Percentiles rank a stretch among this genome's conserved stretches.
Evolutionary conservation across 176 grass and related monocot species (phyloP).

Genomic region (Rhynchospora tenuis): DNA sequence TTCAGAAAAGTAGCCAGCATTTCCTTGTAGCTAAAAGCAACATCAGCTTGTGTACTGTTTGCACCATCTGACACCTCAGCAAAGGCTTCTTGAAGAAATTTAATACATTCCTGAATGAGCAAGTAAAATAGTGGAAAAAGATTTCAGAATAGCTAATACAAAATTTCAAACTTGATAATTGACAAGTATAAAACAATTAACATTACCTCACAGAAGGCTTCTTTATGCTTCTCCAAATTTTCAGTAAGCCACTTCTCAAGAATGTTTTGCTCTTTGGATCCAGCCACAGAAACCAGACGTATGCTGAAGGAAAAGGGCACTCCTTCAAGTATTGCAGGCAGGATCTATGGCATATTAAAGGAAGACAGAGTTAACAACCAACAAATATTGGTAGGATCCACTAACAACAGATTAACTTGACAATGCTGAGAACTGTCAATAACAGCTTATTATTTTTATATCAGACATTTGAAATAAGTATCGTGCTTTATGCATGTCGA

Average conservation of each 20-base stretch:
- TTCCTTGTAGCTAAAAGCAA: slow-evolving; percentile 48
- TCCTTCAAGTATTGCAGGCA: slow-evolving; percentile 60
- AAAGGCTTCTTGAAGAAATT: slow-evolving; percentile 69
- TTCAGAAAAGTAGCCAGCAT: slow-evolving; percentile 66
- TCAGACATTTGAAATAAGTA: background rate
- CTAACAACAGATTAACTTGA: background rate
- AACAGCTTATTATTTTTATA: slow-evolving; percentile 10
- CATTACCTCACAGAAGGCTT: slow-evolving; percentile 74
- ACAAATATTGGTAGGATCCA: background rate
- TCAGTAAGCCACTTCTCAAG: slow-evolving; percentile 91
- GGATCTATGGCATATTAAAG: slow-evolving; percentile 53
- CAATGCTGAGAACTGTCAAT: background rate
- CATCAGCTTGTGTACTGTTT: slow-evolving; percentile 30
- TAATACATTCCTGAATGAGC: slow-evolving; percentile 61
- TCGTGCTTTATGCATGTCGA: background rate
- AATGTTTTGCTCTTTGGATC: slow-evolving; percentile 56
- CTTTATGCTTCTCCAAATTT: slow-evolving; percentile 54
- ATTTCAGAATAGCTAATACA: background rate
- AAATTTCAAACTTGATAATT: background rate
- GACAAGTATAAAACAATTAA: slow-evolving; percentile 11
- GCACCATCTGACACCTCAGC: slow-evolving; percentile 32
- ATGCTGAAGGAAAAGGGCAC: slow-evolving; percentile 70
- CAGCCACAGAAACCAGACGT: slow-evolving; percentile 63
- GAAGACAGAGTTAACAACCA: slow-evolving; percentile 15
- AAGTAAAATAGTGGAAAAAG: slow-evolving; percentile 1